These are phyloP conservation scores for Nitzschia sp. DNA, from an alignment of 108 stramenopile genomes.

Conservation along the genomic window DNA sequence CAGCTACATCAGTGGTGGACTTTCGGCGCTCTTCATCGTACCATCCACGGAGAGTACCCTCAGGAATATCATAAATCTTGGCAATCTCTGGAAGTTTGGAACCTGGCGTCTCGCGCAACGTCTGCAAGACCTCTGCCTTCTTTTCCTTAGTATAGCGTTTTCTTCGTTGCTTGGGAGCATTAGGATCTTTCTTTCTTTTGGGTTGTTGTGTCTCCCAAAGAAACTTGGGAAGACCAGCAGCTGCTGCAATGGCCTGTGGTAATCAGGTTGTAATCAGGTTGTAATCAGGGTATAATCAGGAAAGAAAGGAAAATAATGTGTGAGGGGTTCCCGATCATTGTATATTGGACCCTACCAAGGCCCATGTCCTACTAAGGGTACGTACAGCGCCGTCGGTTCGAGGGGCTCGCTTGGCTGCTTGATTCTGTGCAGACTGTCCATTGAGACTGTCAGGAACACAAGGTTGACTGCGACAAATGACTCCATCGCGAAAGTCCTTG, in stretches of 20 bases:
- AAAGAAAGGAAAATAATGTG: constrained; percentile 2
- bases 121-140: constrained; percentile 3
- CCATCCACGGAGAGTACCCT: constrained; percentile 27
- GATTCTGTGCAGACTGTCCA: constrained; percentile 2
- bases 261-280: no score
- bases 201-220: constrained; percentile 25
- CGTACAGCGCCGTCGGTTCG: constrained; percentile 21
- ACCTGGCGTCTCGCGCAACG: constrained; percentile 4
- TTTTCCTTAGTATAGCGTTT: constrained; percentile 27
- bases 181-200: constrained; percentile 24
- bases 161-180: constrained; percentile 18
- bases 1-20: neutral
- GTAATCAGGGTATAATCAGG: no score
- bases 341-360: no score
- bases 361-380: neutral
- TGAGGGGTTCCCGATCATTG: neutral
- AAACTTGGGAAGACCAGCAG: constrained; percentile 23
- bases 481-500: constrained; percentile 26
- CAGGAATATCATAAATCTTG: constrained; percentile 24
- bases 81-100: constrained; percentile 27
- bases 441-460: constrained; percentile 1
- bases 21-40: constrained; percentile 23
- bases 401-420: neutral
- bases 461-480: constrained; percentile 25
- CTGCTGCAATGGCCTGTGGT: constrained; percentile 18